Evolutionary conservation across 371 early-diverging fungal species (phyloP).

Genomic region (Lichtheimia ramosa): DNA sequence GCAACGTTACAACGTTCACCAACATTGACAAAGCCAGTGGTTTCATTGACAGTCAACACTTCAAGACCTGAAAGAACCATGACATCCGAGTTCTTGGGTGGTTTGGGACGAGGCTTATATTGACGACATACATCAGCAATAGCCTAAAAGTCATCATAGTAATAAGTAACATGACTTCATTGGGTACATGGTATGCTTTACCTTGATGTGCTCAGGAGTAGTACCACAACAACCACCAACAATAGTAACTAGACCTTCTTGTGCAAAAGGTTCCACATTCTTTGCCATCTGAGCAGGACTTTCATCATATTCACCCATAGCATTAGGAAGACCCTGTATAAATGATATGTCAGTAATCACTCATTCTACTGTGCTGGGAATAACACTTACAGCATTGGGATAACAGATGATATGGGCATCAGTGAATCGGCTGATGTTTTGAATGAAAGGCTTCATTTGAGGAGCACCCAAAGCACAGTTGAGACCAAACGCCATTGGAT

Average conservation of each 20-base stretch:
- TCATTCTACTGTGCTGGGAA: not conserved
- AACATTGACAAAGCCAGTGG: constrained; percentile 88
- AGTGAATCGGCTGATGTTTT: constrained; percentile 82
- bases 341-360: not conserved
- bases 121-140: constrained; percentile 76
- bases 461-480: constrained; percentile 95
- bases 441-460: constrained; percentile 94
- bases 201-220: constrained; percentile 89
- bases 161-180: not conserved
- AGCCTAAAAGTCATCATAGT: constrained; percentile 43
- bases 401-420: constrained; percentile 87
- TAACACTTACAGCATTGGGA: constrained; percentile 80
- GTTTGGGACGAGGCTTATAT: constrained; percentile 73
- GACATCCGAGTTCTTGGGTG: constrained; percentile 61
- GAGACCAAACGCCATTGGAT: constrained; percentile 89
- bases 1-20: constrained; percentile 97
- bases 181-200: constrained; percentile 4
- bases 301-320: constrained; percentile 91
- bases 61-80: constrained; percentile 88
- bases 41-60: constrained; percentile 71
- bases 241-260: constrained; percentile 89
- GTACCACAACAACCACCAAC: constrained; percentile 97
- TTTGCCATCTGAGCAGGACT: constrained; percentile 83
- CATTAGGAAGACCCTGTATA: constrained; percentile 74
- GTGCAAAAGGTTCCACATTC: constrained; percentile 82